phyloP scores from a whole-genome alignment of 2,329 filamentous ascomycete species.

The Hypocrella siamensis region DNA sequence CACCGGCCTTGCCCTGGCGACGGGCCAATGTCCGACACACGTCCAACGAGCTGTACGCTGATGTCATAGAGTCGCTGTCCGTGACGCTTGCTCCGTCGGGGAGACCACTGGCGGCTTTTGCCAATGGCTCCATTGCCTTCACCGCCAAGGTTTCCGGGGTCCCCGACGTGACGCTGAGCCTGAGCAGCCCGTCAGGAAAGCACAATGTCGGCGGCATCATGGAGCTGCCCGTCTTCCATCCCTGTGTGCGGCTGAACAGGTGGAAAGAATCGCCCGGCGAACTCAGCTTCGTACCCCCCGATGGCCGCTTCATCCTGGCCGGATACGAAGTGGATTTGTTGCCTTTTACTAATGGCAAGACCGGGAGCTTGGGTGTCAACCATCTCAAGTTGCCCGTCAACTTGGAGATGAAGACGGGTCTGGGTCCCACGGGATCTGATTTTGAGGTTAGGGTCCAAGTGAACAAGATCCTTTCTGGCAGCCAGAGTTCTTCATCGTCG shows the following conservation, averaged over 20 bases:
- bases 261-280: constrained; percentile 85
- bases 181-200: constrained; percentile 69
- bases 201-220: constrained; percentile 60
- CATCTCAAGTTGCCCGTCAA: constrained; percentile 68
- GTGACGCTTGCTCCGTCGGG: constrained; percentile 87
- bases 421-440: constrained; percentile 62
- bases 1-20: constrained; percentile 64
- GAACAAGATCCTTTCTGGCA: constrained; percentile 42
- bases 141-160: constrained; percentile 90
- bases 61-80: constrained; percentile 78
- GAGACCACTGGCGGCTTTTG: constrained; percentile 69
- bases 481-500: constrained; percentile 13
- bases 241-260: constrained; percentile 76
- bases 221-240: constrained; percentile 87
- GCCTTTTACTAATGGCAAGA: constrained; percentile 47
- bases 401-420: constrained; percentile 65
- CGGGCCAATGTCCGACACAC: constrained; percentile 86
- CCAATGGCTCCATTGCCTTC: constrained; percentile 86
- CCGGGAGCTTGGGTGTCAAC: constrained; percentile 36
- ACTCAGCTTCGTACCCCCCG: constrained; percentile 89
- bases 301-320: constrained; percentile 83
- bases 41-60: constrained; percentile 92
- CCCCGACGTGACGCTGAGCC: constrained; percentile 69
- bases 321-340: constrained; percentile 90
- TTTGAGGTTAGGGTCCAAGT: constrained; percentile 75